phyloP scores from a whole-genome alignment of 148 eudicot species.

The Cornus suecica region DNA sequence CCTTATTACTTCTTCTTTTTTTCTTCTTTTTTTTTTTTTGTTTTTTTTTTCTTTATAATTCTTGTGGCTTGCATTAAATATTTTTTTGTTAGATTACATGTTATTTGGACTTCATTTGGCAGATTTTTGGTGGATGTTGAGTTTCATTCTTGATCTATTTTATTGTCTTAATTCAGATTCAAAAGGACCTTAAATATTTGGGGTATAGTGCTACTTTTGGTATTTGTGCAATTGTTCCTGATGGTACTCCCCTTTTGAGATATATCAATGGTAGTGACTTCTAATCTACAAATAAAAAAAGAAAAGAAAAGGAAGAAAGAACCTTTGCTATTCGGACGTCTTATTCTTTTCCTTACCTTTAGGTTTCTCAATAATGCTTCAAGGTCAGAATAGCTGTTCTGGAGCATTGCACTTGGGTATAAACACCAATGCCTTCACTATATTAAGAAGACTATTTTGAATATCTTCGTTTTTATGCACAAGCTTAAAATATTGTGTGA shows the following conservation, averaged over 20 bases:
- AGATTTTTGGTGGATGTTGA: not conserved
- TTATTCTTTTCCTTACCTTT: conserved; percentile 9
- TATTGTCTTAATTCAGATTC: not conserved
- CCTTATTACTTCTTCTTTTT: not conserved
- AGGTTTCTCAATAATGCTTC: conserved; percentile 10
- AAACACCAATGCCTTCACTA: not conserved
- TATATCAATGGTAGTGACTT: too few species aligned
- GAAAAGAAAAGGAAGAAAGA: not conserved
- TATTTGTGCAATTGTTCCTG: too few species aligned
- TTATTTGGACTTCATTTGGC: not conserved
- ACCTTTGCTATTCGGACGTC: not conserved
- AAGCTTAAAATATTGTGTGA: not conserved
- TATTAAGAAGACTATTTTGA: not conserved
- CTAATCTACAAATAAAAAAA: too few species aligned
- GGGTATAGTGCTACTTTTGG: not conserved
- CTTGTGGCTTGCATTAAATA: not conserved
- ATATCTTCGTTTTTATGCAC: not conserved
- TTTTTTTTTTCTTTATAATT: too few species aligned
- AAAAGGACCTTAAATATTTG: not conserved
- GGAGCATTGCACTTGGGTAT: not conserved
- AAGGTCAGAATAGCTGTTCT: conserved; percentile 4
- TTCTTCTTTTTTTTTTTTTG: too few species aligned
- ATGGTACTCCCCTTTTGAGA: too few species aligned
- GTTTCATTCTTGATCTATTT: conserved; percentile 1
- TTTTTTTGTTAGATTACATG: too few species aligned